Base-by-base conservation (phyloP, 441 rosid genomes). In the Croton laevigatus region DNA sequence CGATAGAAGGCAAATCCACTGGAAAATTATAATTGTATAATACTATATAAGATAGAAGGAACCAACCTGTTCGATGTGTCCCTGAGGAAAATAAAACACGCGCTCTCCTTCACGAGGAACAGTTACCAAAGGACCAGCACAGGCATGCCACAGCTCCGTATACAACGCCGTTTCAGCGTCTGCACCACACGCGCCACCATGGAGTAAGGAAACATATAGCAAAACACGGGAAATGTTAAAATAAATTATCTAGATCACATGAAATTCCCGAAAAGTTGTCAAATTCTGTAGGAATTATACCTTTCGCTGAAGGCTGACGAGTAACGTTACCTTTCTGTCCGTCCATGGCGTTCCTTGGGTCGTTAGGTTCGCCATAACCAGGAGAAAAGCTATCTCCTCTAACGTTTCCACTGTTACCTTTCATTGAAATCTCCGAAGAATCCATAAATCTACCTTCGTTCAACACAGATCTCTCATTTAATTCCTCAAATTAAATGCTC, bases 101-200 rank as follows among this genome's bases (percentile, higher is more conserved):
- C 82, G 93, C 78, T 95, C 97, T 20, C 81, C 76, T 81, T 86
- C 86, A 19, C 96, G 87, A 54, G 99, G 98, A 17, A 95, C 99
- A 16, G 94, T 91, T 19, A 95, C 99, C 23, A 96, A 79, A 73
- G 99, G 98, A 73, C 99, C 98, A 2, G 98, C 99, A 78, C 99
- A 96, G 19, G 98, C 95, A 78, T 96, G 91, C 98, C 99, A 96
- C 0, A 96, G 91, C 88, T 93, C 99, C 73, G 78, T 84, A 78
- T 86, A 95, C 22, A 95, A 87, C 71, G 97, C 98, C 59, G 77
- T 75, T 36, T 88, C 97, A 23, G 91, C 85, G 81, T 90, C 98
- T 78, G 75, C 79, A 59, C 16, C 65, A 13, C 71, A 77, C 77
- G 76, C 75, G 66, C 72, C 64, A 6, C 13, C 65, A 45, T 19